Evolutionary conservation across 768 basidiomycete genomes (phyloP), one percentile per base, ranked within the genome.

Genomic region (Obba rivulosa): DNA sequence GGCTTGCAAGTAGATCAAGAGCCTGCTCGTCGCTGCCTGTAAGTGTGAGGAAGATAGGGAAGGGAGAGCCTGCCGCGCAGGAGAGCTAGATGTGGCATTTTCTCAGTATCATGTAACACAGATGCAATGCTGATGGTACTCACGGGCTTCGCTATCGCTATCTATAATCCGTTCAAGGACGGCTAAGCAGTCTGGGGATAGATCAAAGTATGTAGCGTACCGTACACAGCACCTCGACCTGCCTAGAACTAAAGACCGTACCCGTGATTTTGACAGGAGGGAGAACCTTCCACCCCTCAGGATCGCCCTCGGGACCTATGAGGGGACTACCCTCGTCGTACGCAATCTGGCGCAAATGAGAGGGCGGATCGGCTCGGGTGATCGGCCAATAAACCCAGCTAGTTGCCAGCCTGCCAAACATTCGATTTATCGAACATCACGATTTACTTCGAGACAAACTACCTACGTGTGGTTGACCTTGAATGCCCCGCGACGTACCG

Each of bases 121-220:
- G 17, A 9, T 34, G n/a, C n/a, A n/a, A n/a, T 34, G 10, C 16
- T 7, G 25, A 11, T 25, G 21, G 35, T 18, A 52, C 66, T 56
- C 59, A 75, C 73, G 11, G 80, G 79, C 34, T 62, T 74, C 16
- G 76, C 77, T 24, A 80, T 59, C 3, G 78, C 72, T 10, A 78
- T 58, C 78, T 80, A 51, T 14, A 3, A 13, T 43, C 3, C 10
- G 43, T 47, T 20, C 17, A 24, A 42, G 21, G 10, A 14, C 34
- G 8, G n/a, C 34, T 4, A 24, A 31, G n/a, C 34, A 51, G 48
- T 14, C 5, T 23, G 31, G 28, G 3, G 34, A 7, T 24, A 35
- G 8, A 43, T 14, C 43, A 13, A 7, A 5, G 4, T 11, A 47
- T n/a, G 35, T 25, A 38, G 48, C 72, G 46, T 55, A 71, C 73